phyloP scores from a whole-genome alignment of 768 basidiomycete species.

The Ephemerocybe angulata region DNA sequence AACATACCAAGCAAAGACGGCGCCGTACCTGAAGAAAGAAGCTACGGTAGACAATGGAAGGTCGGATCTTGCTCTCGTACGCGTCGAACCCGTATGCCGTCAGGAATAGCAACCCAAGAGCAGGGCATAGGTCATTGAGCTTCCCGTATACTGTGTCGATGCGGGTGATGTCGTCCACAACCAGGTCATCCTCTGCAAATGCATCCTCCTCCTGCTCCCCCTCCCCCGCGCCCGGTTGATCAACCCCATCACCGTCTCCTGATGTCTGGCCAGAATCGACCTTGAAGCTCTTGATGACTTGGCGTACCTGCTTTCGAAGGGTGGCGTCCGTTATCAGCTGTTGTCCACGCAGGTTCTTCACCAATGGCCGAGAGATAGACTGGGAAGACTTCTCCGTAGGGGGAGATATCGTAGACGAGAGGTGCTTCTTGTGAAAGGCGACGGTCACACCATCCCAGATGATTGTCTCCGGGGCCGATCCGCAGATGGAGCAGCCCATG shows the following conservation, averaged over 20 bases:
- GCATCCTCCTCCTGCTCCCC: too few species aligned
- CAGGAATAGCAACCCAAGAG: too few species aligned
- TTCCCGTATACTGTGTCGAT: too few species aligned
- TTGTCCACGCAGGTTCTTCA: slow-evolving; percentile 6
- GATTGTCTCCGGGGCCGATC: slow-evolving; percentile 21
- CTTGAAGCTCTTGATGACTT: too few species aligned
- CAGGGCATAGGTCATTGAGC: too few species aligned
- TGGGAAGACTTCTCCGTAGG: slow-evolving; percentile 15
- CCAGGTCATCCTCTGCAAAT: too few species aligned
- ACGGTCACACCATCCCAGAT: slow-evolving; percentile 34
- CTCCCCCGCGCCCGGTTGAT: too few species aligned
- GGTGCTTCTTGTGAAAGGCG: slow-evolving; percentile 26
- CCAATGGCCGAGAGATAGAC: slow-evolving; percentile 2
- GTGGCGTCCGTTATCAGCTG: background rate
- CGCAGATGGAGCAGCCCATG: slow-evolving; percentile 26
- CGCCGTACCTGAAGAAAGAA: background rate
- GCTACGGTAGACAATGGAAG: background rate
- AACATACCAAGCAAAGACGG: background rate
- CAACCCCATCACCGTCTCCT: too few species aligned
- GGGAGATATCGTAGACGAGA: slow-evolving; percentile 20
- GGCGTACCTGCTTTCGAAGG: background rate
- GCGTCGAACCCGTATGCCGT: too few species aligned
- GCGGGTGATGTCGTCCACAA: too few species aligned
- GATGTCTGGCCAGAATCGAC: too few species aligned
- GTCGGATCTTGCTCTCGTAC: background rate